Evolutionary conservation across 2,329 filamentous ascomycete genomes (phyloP).

Genomic region (Ophiostoma tasmaniense): DNA sequence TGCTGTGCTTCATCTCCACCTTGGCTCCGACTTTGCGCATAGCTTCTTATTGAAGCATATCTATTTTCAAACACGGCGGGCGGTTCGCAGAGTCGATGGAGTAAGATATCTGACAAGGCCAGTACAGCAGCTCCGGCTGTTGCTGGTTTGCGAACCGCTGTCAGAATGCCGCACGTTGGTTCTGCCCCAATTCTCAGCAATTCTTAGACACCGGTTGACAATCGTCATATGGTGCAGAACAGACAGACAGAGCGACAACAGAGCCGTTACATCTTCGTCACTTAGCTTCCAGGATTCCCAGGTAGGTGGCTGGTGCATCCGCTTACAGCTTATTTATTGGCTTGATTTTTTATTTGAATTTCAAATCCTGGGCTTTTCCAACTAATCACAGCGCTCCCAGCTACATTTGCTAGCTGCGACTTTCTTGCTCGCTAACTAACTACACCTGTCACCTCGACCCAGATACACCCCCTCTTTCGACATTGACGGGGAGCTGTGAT

Average conservation of each 20-base stretch:
- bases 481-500: neutral
- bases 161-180: neutral
- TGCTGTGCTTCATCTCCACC: conserved; percentile 12
- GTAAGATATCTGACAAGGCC: neutral
- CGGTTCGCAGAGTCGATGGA: conserved; percentile 4
- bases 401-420: neutral
- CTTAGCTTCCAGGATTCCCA: neutral
- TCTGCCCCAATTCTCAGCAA: neutral
- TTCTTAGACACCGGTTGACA: neutral
- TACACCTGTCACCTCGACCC: neutral
- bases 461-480: neutral
- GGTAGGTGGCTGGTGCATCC: neutral
- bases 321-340: neutral
- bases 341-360: neutral
- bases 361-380: neutral
- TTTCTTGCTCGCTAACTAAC: neutral
- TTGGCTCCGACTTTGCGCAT: conserved; percentile 10
- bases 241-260: too few species aligned
- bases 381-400: conserved; percentile 2
- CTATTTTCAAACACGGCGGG: conserved; percentile 9
- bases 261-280: neutral
- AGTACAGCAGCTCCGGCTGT: neutral
- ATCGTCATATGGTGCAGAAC: too few species aligned
- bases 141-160: neutral
- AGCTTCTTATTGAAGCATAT: neutral